Evolutionary conservation across 1,284 basidiomycete species (phyloP).

Genomic region (Trichosporon sp.): DNA sequence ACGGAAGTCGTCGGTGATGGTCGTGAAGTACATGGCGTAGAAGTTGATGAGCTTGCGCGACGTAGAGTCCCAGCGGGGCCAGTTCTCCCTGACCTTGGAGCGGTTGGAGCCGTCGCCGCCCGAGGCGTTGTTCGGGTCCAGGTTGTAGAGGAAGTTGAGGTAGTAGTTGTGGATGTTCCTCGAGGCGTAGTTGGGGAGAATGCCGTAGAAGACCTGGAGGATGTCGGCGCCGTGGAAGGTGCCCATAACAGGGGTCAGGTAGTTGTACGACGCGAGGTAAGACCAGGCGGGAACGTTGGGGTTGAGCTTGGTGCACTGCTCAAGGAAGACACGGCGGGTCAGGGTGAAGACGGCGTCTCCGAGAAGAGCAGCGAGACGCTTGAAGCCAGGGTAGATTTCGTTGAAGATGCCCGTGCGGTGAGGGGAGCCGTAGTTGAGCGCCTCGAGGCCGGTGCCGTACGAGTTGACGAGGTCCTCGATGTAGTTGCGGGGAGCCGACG

Average conservation of each 20-base stretch:
- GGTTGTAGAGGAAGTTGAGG: constrained; percentile 22
- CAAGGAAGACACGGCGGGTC: constrained; percentile 16
- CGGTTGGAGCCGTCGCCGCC: constrained; percentile 8
- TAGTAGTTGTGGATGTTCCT: constrained; percentile 17
- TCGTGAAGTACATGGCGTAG: constrained; percentile 5
- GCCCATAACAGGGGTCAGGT: constrained; percentile 14
- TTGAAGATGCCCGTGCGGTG: constrained; percentile 16
- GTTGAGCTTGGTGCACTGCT: background rate
- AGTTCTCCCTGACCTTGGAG: constrained; percentile 9
- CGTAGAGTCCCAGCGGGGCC: constrained; percentile 9
- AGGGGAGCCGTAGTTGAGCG: constrained; percentile 20
- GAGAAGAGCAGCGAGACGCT: constrained; percentile 18
- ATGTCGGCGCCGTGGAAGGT: constrained; percentile 18
- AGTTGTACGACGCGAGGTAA: constrained; percentile 19
- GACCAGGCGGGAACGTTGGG: constrained; percentile 19
- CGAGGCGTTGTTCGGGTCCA: constrained; percentile 15
- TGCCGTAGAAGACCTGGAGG: constrained; percentile 18
- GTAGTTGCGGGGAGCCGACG: constrained; percentile 14
- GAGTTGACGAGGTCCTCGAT: constrained; percentile 15
- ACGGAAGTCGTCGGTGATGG: constrained; percentile 12
- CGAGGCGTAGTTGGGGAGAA: constrained; percentile 17
- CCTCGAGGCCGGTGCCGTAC: constrained; percentile 24
- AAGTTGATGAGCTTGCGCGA: constrained; percentile 9
- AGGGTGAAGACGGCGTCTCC: constrained; percentile 16
- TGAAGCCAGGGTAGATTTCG: constrained; percentile 19